Evolutionary conservation across 108 stramenopile genomes (phyloP), one percentile per base, ranked within the genome.

Genomic region (Cyclotella sp.): DNA sequence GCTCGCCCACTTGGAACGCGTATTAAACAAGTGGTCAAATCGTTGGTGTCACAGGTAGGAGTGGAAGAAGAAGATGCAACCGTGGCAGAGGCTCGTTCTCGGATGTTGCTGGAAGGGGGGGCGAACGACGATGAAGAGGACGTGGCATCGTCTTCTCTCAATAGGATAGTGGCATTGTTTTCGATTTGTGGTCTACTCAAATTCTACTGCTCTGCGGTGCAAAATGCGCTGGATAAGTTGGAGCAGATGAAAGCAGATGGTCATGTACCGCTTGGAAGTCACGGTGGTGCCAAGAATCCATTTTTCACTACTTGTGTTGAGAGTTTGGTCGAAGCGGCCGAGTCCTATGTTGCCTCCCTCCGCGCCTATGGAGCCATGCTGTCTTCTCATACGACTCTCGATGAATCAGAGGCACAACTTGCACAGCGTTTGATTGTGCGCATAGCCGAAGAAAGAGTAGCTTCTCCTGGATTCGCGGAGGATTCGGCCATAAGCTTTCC

Each of bases 1-100:
- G 79, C 94, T 34, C 78, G 94, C 24, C 94, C 94, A 9, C 81
- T 95, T 26, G 87, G 91, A 70, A 82, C 91, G n/a, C 91, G 94
- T 46, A 77, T 95, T 27, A 67, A 82, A 15, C 91, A 93, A 45
- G 92, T 95, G 3, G 81, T 93, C 60, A 58, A 82, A 12, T 89
- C 80, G 5, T 68, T 95, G 68, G 82, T 89, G 21, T 82, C 83
- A 18, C 87, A 86, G 42, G 80, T 74, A 21, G 64, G 59, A 18
- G 15, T 61, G 28, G 88, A 79, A 16, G 82, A 83, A 24, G 40
- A 63, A 26, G 70, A 47, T 34, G 80, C 57, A 9, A 78, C 73
- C 41, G 77, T 85, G 22, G 86, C 77, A 66, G 67, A 55, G 27
- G 55, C 49, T 66, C 62, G 59, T 64, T 26, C 70, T 29, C 22